Evolutionary conservation across 2,329 filamentous ascomycete species (phyloP).

Genomic region (Arthrobotrys musiformis): DNA sequence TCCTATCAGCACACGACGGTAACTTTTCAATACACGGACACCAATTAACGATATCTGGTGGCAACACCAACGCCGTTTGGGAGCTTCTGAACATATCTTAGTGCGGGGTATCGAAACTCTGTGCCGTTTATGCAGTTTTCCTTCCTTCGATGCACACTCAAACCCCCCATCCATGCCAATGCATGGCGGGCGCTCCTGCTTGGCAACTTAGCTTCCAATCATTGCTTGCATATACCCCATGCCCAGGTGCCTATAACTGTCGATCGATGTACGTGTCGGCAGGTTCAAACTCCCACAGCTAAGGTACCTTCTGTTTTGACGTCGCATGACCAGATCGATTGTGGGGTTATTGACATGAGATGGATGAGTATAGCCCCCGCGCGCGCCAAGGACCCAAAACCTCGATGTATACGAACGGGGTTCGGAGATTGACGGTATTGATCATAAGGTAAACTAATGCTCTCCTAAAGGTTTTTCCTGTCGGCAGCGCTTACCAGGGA

Average conservation of each 20-base stretch:
- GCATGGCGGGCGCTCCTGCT: constrained; percentile 10
- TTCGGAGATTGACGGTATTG: background rate
- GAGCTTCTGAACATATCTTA: constrained; percentile 18
- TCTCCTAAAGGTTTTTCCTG: background rate
- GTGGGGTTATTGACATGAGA: constrained; percentile 11
- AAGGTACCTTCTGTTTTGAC: constrained; percentile 12
- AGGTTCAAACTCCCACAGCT: background rate
- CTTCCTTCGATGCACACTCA: background rate
- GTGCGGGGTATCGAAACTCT: constrained; percentile 22
- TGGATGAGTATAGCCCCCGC: background rate
- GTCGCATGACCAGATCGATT: constrained; percentile 35
- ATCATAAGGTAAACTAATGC: background rate
- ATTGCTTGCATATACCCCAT: constrained; percentile 19
- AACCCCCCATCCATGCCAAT: background rate
- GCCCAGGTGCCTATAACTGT: constrained; percentile 1
- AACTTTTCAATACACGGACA: background rate
- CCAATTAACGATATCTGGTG: background rate
- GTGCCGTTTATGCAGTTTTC: constrained; percentile 26
- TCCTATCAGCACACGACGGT: background rate
- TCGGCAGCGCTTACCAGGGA: constrained; percentile 12
- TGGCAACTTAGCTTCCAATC: constrained; percentile 12
- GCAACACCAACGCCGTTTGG: background rate
- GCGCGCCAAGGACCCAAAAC: background rate
- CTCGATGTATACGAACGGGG: background rate
- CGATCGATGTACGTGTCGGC: constrained; percentile 1